Evolutionary conservation across 164 flowering plant genomes (phyloP), one percentile per base, ranked within the genome.

Genomic region (Chloranthus sessilifolius): DNA sequence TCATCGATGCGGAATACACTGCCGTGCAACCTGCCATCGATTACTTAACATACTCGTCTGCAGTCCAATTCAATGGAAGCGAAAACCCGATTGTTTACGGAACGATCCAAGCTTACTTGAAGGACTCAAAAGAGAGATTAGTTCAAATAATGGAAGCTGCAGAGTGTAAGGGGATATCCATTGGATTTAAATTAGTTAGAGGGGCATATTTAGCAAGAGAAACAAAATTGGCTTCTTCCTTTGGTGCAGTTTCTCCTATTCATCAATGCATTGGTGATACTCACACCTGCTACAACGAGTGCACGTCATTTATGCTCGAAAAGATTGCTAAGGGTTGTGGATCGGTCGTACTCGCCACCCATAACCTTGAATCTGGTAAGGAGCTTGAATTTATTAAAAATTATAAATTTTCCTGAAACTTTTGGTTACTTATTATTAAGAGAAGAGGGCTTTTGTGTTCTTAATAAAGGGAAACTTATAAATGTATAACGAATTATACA

Each of bases 171-270:
- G 83, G 91, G 15, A 58, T 88, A 12, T 59, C 81, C 0, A 41
- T 86, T 47, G 97, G 97, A 49, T 65, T 79, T 31, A 92, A 92
- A 53, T 44, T 92, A 28, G 99, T 92, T 16, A 75, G 99, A 23
- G 99, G 99, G 4, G 97, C 99, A 8, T 88, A 92, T 30, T 71
- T 88, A 68, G 68, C 87, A 0, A 74, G 83, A 43, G 99, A 92
- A 61, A 29, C 49, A 0, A 36, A 53, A 25, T 19, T 85, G 30
- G 99, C 99, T 47, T 27, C 63, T 53, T 66, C 80, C 1, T 54
- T 85, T 12, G 91, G 91, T 11, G 72, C 36, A 19, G 60, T 73
- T 20, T 78, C 97, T 19, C 99, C 99, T 0, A 56, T 92, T 48
- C 96, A 92, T 65, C 47, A 70, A 1, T 64, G 49, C 47, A 84